Conservation (phyloP, 495 filamentous ascomycete genomes). For the Cladorrhinum samala region DNA sequence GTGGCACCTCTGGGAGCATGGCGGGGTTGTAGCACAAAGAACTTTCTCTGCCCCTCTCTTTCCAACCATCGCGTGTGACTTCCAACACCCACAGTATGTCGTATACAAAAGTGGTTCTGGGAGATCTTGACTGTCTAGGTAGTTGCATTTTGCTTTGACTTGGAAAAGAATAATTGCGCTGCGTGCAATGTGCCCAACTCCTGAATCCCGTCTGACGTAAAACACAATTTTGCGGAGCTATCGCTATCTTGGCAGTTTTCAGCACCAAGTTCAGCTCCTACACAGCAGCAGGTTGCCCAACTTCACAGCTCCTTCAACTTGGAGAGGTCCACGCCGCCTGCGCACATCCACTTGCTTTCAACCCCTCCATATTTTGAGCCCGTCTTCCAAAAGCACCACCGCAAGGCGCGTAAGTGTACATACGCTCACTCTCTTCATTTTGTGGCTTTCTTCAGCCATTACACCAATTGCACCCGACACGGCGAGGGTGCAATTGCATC, state of each 20-base stretch:
- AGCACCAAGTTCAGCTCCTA: not conserved
- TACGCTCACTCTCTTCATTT: no score
- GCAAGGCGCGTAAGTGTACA: no score
- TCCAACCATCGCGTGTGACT: no score
- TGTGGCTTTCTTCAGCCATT: not conserved
- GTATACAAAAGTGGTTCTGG: no score
- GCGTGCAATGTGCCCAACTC: not conserved
- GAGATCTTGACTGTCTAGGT: no score
- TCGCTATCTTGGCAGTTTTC: not conserved
- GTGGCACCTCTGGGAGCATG: no score
- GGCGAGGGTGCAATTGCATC: not conserved
- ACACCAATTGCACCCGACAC: not conserved
- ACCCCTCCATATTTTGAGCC: not conserved
- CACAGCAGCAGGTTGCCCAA: not conserved
- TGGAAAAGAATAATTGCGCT: no score
- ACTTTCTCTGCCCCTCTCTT: no score
- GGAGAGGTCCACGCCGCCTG: not conserved
- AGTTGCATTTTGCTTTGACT: no score
- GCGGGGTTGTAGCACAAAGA: no score
- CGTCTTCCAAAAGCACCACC: no score
- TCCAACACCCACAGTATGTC: no score
- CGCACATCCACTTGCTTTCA: not conserved
- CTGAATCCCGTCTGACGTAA: not conserved
- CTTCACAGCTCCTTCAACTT: not conserved
- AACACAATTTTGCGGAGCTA: not conserved